A percentile compares a stretch with the other conserved stretches of the same genome.
Evolutionary conservation across 1,284 basidiomycete genomes (phyloP).

Genomic region (Cutaneotrichosporon daszewskae): DNA sequence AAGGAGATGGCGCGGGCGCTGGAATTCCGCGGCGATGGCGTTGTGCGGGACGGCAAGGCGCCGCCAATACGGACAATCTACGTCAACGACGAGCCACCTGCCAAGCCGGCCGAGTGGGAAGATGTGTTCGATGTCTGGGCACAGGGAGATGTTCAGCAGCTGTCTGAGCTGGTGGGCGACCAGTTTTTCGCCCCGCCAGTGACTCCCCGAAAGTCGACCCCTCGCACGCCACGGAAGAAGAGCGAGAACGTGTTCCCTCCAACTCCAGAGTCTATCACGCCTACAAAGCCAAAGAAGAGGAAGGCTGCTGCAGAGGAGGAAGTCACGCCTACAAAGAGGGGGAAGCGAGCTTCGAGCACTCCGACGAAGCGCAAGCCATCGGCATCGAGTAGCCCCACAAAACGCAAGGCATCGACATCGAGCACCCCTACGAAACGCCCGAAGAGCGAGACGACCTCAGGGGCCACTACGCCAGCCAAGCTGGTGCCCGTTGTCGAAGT

Average conservation of each 20-base stretch:
- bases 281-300: conserved; percentile 1
- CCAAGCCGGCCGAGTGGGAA: conserved; percentile 78
- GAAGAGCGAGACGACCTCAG: too few relatives aligned
- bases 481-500: too few relatives aligned
- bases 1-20: conserved; percentile 83
- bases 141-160: conserved; percentile 78
- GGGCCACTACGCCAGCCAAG: too few relatives aligned
- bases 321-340: background rate
- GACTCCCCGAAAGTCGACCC: conserved; percentile 1
- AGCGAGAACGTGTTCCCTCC: background rate
- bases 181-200: conserved; percentile 6
- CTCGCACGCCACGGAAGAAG: conserved; percentile 3
- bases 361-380: background rate
- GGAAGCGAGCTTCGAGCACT: background rate
- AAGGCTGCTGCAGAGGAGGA: background rate
- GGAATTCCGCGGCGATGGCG: conserved; percentile 30
- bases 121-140: conserved; percentile 88
- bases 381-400: too few relatives aligned
- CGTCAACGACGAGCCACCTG: conserved; percentile 84
- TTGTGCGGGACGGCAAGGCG: conserved; percentile 18
- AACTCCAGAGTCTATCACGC: background rate
- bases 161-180: conserved; percentile 51
- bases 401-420: too few relatives aligned
- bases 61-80: conserved; percentile 66
- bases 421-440: too few relatives aligned